Conservation (phyloP, 768 basidiomycete species). For the Amanita jacksonii region DNA sequence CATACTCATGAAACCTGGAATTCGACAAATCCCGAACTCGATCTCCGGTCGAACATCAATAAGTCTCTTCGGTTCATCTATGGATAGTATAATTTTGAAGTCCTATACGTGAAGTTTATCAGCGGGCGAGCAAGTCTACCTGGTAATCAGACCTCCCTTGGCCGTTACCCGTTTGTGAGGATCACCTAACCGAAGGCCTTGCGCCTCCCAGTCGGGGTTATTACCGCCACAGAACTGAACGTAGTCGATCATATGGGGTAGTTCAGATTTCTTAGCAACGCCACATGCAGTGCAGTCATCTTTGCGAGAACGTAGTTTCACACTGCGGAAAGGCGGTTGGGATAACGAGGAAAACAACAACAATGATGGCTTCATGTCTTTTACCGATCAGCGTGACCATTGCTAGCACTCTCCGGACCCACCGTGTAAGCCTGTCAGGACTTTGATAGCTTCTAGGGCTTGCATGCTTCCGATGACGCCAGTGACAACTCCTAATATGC, state of each 20-base stretch:
- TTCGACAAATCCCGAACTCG: constrained; percentile 81
- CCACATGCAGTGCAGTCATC: constrained; percentile 73
- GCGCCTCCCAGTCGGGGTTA: constrained; percentile 52
- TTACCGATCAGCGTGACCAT: not conserved
- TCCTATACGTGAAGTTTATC: constrained; percentile 13
- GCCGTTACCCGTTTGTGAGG: constrained; percentile 33
- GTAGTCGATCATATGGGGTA: constrained; percentile 61
- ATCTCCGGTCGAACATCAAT: constrained; percentile 73
- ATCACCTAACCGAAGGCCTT: constrained; percentile 36
- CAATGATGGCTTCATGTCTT: constrained; percentile 55
- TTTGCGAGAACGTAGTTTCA: constrained; percentile 72
- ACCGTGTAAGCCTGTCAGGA: constrained; percentile 63
- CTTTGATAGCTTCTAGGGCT: constrained; percentile 81
- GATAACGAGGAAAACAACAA: constrained; percentile 68
- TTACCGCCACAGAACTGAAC: constrained; percentile 79
- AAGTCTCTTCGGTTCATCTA: constrained; percentile 19
- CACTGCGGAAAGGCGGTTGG: constrained; percentile 63
- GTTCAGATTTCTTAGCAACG: constrained; percentile 26
- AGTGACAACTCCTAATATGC: constrained; percentile 82
- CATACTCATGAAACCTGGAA: constrained; percentile 69
- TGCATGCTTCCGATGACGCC: constrained; percentile 87
- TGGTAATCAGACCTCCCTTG: constrained; percentile 25
- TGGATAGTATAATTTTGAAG: constrained; percentile 11
- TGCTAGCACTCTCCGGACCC: not conserved
- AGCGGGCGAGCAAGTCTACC: not conserved